phyloP scores from a whole-genome alignment of 202 grass and related monocot genomes.

The Digitaria exilis region DNA sequence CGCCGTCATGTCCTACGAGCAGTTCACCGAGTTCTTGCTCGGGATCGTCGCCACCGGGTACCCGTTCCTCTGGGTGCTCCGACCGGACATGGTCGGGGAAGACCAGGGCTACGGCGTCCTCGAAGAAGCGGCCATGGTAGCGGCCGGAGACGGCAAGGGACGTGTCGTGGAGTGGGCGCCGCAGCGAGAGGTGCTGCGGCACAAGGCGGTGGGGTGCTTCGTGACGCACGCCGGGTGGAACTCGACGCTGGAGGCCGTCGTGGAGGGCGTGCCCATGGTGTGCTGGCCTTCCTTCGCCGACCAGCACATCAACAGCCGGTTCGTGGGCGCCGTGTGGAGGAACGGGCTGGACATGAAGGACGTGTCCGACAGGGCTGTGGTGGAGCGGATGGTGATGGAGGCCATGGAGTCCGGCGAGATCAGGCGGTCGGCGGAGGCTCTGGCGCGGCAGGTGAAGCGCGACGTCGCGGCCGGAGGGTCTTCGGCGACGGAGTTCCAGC shows the following conservation, averaged over 20 bases:
- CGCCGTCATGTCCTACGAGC: constrained; percentile 12
- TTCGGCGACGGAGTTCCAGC: constrained; percentile 34
- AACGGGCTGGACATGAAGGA: constrained; percentile 70
- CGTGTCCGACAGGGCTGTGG: constrained; percentile 24
- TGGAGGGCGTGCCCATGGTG: constrained; percentile 55
- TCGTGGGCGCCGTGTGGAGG: constrained; percentile 52
- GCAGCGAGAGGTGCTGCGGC: constrained; percentile 44
- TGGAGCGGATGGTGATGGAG: constrained; percentile 63
- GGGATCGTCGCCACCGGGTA: constrained; percentile 44
- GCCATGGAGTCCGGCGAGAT: constrained; percentile 49
- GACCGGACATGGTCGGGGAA: constrained; percentile 34
- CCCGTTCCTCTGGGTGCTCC: neutral
- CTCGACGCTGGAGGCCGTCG: constrained; percentile 42
- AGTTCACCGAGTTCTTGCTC: constrained; percentile 40
- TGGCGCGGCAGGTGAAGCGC: neutral
- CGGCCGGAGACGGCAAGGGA: neutral
- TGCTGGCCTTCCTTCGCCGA: constrained; percentile 47
- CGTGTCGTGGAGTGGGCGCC: constrained; percentile 42
- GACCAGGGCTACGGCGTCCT: neutral
- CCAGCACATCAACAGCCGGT: constrained; percentile 46
- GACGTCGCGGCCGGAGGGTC: constrained; percentile 41
- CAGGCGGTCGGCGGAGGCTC: neutral
- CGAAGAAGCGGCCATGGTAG: neutral
- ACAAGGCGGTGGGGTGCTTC: constrained; percentile 42
- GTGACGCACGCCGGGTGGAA: constrained; percentile 42